These are phyloP conservation scores for Phytophthora ramorum DNA, from an alignment of 352 stramenopile species.

Conservation along the genomic window DNA sequence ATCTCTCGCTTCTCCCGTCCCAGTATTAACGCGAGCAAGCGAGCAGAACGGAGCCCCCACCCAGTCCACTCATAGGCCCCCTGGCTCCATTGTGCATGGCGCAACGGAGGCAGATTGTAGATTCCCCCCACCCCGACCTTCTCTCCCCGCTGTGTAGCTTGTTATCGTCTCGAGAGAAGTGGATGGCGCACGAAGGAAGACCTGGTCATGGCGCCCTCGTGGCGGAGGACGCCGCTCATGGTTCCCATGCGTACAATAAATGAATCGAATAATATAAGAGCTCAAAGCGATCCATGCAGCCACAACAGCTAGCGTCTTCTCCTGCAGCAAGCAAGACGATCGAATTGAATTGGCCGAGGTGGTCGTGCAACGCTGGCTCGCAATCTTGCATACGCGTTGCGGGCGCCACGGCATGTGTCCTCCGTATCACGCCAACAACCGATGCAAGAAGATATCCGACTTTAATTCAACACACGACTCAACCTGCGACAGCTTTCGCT, in stretches of 20 bases:
- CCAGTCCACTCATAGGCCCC: constrained; percentile 1
- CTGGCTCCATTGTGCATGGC: constrained; percentile 5
- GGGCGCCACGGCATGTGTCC: no score
- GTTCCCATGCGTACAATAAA: constrained; percentile 42
- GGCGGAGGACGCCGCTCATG: constrained; percentile 6
- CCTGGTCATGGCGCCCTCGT: constrained; percentile 1
- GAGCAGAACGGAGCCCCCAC: constrained; percentile 10
- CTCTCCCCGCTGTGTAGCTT: constrained; percentile 25
- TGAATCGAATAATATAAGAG: constrained; percentile 43
- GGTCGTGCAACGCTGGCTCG: not conserved
- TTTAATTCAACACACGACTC: constrained; percentile 10
- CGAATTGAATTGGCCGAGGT: not conserved
- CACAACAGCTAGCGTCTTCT: not conserved
- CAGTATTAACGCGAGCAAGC: constrained; percentile 31
- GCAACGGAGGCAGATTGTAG: constrained; percentile 33
- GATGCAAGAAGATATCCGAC: constrained; percentile 1
- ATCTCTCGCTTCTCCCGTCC: constrained; percentile 17
- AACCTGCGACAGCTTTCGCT: constrained; percentile 11
- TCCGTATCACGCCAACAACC: not conserved
- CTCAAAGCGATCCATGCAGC: constrained; percentile 10
- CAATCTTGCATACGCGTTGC: not conserved
- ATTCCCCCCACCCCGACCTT: constrained; percentile 26
- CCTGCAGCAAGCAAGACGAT: not conserved
- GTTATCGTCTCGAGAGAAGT: constrained; percentile 32
- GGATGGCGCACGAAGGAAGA: constrained; percentile 29